phyloP scores from a whole-genome alignment of 768 basidiomycete species.

The Rossbeevera mucosa region DNA sequence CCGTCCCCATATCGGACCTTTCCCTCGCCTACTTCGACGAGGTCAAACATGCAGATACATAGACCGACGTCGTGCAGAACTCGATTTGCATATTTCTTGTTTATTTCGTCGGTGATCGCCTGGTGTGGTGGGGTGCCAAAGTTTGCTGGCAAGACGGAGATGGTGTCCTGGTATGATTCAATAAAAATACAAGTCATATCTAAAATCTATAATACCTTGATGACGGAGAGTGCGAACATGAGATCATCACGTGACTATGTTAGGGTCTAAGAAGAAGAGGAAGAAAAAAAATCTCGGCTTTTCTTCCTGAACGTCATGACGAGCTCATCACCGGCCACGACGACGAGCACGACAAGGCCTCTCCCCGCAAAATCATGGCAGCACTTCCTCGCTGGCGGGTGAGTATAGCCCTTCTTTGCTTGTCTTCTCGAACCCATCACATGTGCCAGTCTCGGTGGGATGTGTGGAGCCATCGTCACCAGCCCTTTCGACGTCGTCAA shows the following conservation, averaged over 20 bases:
- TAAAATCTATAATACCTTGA: conserved; percentile 31
- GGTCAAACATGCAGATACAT: conserved; percentile 85
- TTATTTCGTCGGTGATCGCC: conserved; percentile 79
- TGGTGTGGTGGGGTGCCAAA: conserved; percentile 75
- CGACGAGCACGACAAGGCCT: conserved; percentile 28
- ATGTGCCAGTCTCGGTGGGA: conserved; percentile 75
- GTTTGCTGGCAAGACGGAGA: conserved; percentile 82
- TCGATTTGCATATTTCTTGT: conserved; percentile 94
- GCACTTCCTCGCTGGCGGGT: conserved; percentile 88
- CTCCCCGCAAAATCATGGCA: conserved; percentile 77
- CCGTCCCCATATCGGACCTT: conserved; percentile 95
- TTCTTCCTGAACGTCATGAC: conserved; percentile 12
- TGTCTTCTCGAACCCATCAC: conserved; percentile 5
- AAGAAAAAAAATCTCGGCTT: conserved; percentile 3
- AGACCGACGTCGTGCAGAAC: conserved; percentile 89
- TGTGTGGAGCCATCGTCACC: conserved; percentile 96
- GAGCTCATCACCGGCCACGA: conserved; percentile 1
- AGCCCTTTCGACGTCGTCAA: conserved; percentile 98
- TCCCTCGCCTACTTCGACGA: conserved; percentile 83
- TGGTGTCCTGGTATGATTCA: conserved; percentile 62
- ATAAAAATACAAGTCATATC: neutral
- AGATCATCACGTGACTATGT: conserved; percentile 18
- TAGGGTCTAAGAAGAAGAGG: too few species aligned
- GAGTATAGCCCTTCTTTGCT: conserved; percentile 24
- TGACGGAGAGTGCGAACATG: conserved; percentile 47